Evolutionary conservation across 2,329 filamentous ascomycete species (phyloP), one percentile per base, ranked within the genome.

Genomic region (Beauveria brongniartii): DNA sequence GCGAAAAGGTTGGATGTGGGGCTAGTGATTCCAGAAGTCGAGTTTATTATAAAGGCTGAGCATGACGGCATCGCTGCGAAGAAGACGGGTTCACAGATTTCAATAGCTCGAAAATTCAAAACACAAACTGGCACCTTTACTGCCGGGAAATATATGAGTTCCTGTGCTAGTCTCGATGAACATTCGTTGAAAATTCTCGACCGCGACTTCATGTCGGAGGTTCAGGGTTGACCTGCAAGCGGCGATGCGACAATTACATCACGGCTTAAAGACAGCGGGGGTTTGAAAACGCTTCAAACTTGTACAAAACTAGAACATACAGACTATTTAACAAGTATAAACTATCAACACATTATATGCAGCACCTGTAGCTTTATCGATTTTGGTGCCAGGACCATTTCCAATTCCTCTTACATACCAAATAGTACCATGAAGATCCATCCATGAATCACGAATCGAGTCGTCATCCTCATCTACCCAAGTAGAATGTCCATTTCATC

Each of bases 401-500:
- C n/a, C 28, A 28, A 40, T 9, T 30, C 46, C 34, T 30, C 34
- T n/a, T 43, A 58, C 50, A 43, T 40, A 43, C 48, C 55, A 40
- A 24, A 18, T 14, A 22, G n/a, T 40, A 30, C 48, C 55, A 16
- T 44, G 12, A 8, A 18, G n/a, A 28, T 44, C 18, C 30, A 30
- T 34, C 22, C 48, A 30, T 22, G 16, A 8, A 28, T 52, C 44
- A 56, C 18, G 3, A 20, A 48, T 55, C 43, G 43, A 64, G 20
- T n/a, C 20, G 5, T n/a, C 50, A 24, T 7, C 16, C 26, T 8
- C 30, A n/a, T 16, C 61, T 61, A 78, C 22, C 77, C 77, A 61
- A 78, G 72, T 40, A 78, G 65, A 64, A 78, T 67, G 47, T 73
- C 72, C 47, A 77, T 71, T 61, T 77, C 73, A 20, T 77, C 73